Evolutionary conservation across 208 protist genomes (phyloP), one percentile per base, ranked within the genome.

Genomic region (Leishmania major): DNA sequence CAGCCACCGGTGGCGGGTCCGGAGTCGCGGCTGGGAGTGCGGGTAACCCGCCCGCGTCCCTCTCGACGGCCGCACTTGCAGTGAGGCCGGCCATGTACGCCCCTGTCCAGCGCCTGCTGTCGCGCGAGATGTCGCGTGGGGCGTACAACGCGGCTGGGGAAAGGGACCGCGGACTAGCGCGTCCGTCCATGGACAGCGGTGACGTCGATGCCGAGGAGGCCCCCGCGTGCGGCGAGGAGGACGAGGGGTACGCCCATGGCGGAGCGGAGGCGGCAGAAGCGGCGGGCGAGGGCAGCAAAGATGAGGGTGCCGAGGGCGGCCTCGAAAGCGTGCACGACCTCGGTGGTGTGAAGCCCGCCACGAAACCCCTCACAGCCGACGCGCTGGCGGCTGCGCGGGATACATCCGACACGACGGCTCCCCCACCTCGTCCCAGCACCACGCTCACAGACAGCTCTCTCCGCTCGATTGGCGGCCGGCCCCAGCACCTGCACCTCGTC

Each of bases 71-170:
- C 28, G 74, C 82, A 8, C 81, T 77, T 10, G 77, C 74, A 25
- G 60, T 60, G 40, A 57, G 81, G 19, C 82, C 77, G 19, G 64
- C 72, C 60, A 64, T 81, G 25, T 85, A 85, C 51, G 72, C 77
- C 25, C 82, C 82, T 49, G 77, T 79, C 51, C 77, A 81, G 45
- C 82, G 82, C 28, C 71, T 85, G 71, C 72, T 85, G 28, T 62
- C 60, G 8, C 69, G 78, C 13, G 78, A 81, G 19, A 37, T 22
- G 76, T 53, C 75, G 4, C 71, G 72, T 59, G 70, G 59, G 25
- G 37, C 49, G 31, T 51, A 35, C 60, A 43, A n/a, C 71, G 49
- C 17, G 49, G 19, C 69, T 43, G 76, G 67, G 71, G 53, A 67
- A 11, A 19, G 25, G 1, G 35, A 69, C 17, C 51, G 25, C 3